Evolutionary conservation across 306 rosid species (phyloP), one percentile per base, ranked within the genome.

Genomic region (Cyamopsis tetragonoloba): DNA sequence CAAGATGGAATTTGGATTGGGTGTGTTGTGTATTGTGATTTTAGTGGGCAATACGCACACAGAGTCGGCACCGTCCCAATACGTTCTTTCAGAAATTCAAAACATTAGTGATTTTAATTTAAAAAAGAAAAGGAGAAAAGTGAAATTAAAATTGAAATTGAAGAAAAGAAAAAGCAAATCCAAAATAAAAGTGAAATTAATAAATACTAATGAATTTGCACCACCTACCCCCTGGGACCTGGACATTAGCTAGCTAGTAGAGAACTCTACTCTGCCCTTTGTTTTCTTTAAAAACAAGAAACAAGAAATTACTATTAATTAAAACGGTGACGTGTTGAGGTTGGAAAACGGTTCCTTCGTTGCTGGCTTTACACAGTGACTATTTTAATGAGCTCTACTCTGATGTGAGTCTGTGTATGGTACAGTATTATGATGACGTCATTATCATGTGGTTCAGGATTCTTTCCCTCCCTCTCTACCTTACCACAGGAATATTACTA

Each of bases 51-150:
- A 6, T 8, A n/a, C n/a, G n/a, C n/a, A n/a, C 2, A 41, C 1
- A 12, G 66, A 20, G 75, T 57, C 67, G 75, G 75, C 75, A 70
- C 75, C 75, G 75, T 70, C 60, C 60, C 67, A 42, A 30, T 19
- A 37, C 27, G 44, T 3, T 17, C 4, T 4, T 43, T 11, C 7
- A 70, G 12, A 69, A 20, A 43, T 30, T 70, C 60, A 20, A 55
- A 39, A 27, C 42, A 9, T 4, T 13, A 19, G 27, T 22, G 11
- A 7, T n/a, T n/a, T n/a, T 7, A 38, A 5, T 17, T 8, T 1
- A 0, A 6, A 30, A 55, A 12, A 48, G 0, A 7, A 15, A 2
- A 11, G 7, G 4, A 19, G 12, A 15, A 3, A 18, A 8, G 4
- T 31, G 14, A 41, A 41, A 19, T 2, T 12, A 19, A 28, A 12